Evolutionary conservation across 2,329 filamentous ascomycete species (phyloP).

Genomic region (Arachnopeziza araneosa): DNA sequence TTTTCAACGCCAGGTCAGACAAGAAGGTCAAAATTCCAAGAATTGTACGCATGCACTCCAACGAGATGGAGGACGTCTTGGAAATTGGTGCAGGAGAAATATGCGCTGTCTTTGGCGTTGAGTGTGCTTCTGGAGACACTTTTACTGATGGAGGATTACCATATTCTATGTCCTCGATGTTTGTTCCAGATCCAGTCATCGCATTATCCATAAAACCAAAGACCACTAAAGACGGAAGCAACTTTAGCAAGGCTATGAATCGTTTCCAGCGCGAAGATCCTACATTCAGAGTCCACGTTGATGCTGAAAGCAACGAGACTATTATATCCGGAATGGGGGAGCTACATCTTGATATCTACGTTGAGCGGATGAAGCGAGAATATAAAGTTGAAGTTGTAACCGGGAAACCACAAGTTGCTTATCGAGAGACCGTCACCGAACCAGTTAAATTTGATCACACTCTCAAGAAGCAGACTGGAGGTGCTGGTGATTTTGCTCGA

Average conservation of each 20-base stretch:
- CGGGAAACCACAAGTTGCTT: constrained; percentile 94
- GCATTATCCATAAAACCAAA: constrained; percentile 97
- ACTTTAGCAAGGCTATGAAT: constrained; percentile 98
- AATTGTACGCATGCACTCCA: constrained; percentile 98
- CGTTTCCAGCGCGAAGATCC: constrained; percentile 98
- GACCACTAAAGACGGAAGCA: constrained; percentile 81
- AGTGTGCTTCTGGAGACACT: constrained; percentile 95
- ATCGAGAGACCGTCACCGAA: constrained; percentile 85
- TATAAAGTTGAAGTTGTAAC: constrained; percentile 95
- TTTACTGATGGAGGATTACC: constrained; percentile 91
- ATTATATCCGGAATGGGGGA: constrained; percentile 99
- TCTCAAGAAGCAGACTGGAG: constrained; percentile 91
- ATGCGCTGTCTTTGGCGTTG: constrained; percentile 95
- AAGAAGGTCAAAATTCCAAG: constrained; percentile 96
- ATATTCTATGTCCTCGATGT: constrained; percentile 98
- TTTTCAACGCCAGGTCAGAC: constrained; percentile 89
- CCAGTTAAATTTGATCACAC: constrained; percentile 85
- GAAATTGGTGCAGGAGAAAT: constrained; percentile 97
- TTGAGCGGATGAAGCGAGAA: constrained; percentile 93
- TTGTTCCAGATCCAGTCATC: constrained; percentile 95
- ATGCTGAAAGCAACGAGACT: constrained; percentile 88
- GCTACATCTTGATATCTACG: constrained; percentile 92
- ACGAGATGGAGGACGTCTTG: constrained; percentile 95
- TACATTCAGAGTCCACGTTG: constrained; percentile 92
- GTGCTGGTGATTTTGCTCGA: constrained; percentile 90